Conservation (phyloP, 2,329 filamentous ascomycete genomes). For the Diaporthe citrichinensis region DNA sequence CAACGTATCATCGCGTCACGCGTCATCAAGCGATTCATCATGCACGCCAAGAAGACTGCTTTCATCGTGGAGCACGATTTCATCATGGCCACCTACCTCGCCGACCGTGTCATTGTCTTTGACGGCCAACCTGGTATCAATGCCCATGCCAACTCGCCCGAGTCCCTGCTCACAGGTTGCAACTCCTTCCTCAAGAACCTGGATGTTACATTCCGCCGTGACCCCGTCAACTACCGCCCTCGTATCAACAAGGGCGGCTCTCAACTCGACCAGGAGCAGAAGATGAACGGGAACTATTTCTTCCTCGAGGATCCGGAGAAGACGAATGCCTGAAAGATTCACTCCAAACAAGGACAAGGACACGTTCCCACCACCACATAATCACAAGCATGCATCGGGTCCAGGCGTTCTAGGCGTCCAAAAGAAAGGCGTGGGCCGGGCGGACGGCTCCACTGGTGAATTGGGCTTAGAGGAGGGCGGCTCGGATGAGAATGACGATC, state of each 20-base stretch:
- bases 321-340: conserved; percentile 75
- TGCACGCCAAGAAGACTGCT: conserved; percentile 99
- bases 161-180: conserved; percentile 94
- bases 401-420: conserved; percentile 67
- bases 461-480: conserved; percentile 60
- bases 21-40: conserved; percentile 99
- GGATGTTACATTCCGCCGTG: conserved; percentile 98
- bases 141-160: conserved; percentile 88
- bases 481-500: conserved; percentile 75
- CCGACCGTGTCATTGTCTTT: conserved; percentile 97
- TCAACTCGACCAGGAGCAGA: conserved; percentile 98
- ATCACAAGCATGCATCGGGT: conserved; percentile 57
- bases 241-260: conserved; percentile 98
- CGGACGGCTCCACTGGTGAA: conserved; percentile 49
- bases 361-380: conserved; percentile 50
- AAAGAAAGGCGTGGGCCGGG: conserved; percentile 52
- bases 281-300: conserved; percentile 94
- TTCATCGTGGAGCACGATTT: conserved; percentile 99
- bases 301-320: conserved; percentile 85
- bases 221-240: conserved; percentile 94
- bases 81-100: conserved; percentile 83
- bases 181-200: conserved; percentile 97
- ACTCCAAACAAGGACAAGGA: conserved; percentile 56
- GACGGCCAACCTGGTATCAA: conserved; percentile 93
- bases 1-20: conserved; percentile 97